Conservation (phyloP, 2,329 filamentous ascomycete genomes). For the Monosporascus sp. region DNA sequence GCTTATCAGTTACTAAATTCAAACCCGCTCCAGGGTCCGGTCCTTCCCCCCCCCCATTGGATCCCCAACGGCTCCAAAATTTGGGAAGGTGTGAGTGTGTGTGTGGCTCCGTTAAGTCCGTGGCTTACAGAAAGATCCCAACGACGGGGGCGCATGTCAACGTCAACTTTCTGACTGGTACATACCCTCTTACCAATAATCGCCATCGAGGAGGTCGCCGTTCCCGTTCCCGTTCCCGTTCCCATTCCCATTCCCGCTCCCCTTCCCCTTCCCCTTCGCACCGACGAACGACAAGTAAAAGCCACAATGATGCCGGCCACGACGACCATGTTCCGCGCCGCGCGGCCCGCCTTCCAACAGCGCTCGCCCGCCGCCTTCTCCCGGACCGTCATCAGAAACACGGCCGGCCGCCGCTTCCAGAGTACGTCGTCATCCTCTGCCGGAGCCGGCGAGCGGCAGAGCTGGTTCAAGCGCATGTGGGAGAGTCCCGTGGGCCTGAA, state of each 20-base stretch:
- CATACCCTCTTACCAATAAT: too few relatives aligned
- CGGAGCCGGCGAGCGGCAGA: slow-evolving; percentile 35
- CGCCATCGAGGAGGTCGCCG: background rate
- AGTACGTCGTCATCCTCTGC: slow-evolving; percentile 49
- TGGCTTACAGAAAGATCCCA: too few relatives aligned
- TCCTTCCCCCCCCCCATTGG: too few relatives aligned
- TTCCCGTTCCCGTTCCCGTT: background rate
- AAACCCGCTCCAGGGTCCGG: too few relatives aligned
- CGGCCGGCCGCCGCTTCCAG: slow-evolving; percentile 60
- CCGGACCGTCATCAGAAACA: slow-evolving; percentile 31
- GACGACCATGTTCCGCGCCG: slow-evolving; percentile 46
- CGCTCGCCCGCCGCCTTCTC: slow-evolving; percentile 51
- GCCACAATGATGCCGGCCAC: slow-evolving; percentile 38
- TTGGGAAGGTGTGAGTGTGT: too few relatives aligned
- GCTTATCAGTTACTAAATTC: too few relatives aligned
- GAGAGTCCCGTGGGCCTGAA: slow-evolving; percentile 75
- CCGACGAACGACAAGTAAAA: background rate
- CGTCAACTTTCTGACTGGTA: too few relatives aligned
- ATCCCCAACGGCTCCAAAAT: too few relatives aligned
- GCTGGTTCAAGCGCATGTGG: slow-evolving; percentile 75
- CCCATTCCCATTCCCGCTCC: background rate
- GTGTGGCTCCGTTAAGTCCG: too few relatives aligned
- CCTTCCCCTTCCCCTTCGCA: background rate
- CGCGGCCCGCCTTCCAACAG: slow-evolving; percentile 51
- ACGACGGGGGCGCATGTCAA: too few relatives aligned